Evolutionary conservation across 2,329 filamentous ascomycete genomes (phyloP).

Genomic region (Claviceps digitariae): DNA sequence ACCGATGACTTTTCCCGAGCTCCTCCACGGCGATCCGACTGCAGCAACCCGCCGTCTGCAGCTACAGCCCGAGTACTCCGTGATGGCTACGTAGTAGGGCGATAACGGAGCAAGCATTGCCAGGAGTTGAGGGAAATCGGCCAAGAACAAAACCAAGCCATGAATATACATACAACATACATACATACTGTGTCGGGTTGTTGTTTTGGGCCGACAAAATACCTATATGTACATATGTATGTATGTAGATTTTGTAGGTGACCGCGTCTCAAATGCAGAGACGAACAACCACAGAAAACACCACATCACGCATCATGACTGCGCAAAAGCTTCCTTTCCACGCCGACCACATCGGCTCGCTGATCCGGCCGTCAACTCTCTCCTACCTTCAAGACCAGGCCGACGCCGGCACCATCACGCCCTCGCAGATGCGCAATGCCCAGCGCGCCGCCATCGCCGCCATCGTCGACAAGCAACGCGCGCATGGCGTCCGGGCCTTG

Average conservation of each 20-base stretch:
- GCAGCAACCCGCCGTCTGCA: background rate
- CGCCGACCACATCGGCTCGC: conserved; percentile 59
- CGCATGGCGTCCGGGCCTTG: conserved; percentile 47
- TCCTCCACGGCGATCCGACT: background rate
- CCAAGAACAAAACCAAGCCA: background rate
- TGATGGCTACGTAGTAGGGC: background rate
- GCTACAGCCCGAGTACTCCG: background rate
- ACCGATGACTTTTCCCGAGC: background rate
- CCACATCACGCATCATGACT: background rate
- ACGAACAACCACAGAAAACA: background rate
- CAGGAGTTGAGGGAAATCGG: background rate
- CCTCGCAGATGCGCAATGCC: conserved; percentile 33
- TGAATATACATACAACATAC: background rate
- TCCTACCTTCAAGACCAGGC: conserved; percentile 34
- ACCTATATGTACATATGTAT: too few relatives aligned
- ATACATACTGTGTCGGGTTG: too few relatives aligned
- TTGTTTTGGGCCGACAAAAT: too few relatives aligned
- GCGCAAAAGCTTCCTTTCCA: conserved; percentile 40
- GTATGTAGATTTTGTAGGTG: background rate
- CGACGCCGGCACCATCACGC: conserved; percentile 33
- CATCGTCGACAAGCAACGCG: conserved; percentile 50
- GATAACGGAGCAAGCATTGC: background rate
- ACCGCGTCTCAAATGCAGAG: background rate
- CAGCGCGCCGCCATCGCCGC: conserved; percentile 52
- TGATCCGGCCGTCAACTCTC: conserved; percentile 51